Evolutionary conservation across 1,139 yeast genomes (phyloP).

Genomic region (Groenewaldozyma sp.): DNA sequence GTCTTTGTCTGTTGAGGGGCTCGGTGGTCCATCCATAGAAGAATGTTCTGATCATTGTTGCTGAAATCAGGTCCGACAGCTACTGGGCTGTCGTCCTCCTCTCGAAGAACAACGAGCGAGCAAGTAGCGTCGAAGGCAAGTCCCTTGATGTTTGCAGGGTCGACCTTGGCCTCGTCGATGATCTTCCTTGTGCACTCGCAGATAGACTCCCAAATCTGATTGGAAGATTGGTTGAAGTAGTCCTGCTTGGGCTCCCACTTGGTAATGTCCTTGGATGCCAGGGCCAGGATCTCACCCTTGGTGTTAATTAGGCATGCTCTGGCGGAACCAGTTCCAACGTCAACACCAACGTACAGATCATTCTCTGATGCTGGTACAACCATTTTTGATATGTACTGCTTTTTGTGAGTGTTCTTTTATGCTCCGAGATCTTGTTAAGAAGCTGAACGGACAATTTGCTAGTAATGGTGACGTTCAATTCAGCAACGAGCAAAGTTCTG

Average conservation of each 20-base stretch:
- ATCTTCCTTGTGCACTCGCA: constrained; percentile 73
- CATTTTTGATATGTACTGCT: too few species aligned
- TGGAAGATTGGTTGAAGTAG: constrained; percentile 68
- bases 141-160: constrained; percentile 60
- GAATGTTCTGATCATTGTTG: constrained; percentile 66
- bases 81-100: constrained; percentile 57
- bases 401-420: too few species aligned
- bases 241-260: constrained; percentile 38
- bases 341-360: constrained; percentile 68
- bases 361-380: too few species aligned
- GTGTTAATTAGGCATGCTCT: constrained; percentile 86
- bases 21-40: constrained; percentile 97
- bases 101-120: constrained; percentile 74
- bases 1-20: constrained; percentile 77
- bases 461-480: too few species aligned
- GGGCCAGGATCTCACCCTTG: constrained; percentile 70
- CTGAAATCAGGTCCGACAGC: constrained; percentile 89
- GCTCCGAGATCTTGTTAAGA: too few species aligned
- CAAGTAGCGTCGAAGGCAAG: constrained; percentile 97
- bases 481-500: too few species aligned
- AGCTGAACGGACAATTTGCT: too few species aligned
- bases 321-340: constrained; percentile 96
- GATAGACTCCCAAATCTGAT: constrained; percentile 89
- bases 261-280: constrained; percentile 73
- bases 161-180: constrained; percentile 63